Conservation (phyloP, 768 basidiomycete genomes). For the Mycena vitilis region DNA sequence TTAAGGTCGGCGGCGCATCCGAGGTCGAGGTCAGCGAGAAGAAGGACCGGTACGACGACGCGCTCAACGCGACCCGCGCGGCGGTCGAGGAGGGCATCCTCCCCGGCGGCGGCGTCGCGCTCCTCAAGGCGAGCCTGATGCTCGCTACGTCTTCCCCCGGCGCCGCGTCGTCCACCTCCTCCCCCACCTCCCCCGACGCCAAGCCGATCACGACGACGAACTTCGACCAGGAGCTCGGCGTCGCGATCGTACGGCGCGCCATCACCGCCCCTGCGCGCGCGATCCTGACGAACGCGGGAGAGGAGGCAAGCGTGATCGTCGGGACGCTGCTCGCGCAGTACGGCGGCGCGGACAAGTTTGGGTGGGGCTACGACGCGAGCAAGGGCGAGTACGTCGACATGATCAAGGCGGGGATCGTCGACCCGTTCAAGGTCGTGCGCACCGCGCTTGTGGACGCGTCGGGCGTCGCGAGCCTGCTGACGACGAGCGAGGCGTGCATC, state of each 20-base stretch:
- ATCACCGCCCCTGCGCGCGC: constrained; percentile 86
- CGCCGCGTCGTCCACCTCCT: constrained; percentile 57
- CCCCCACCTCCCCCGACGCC: constrained; percentile 65
- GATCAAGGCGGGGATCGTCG: constrained; percentile 94
- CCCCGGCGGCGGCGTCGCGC: constrained; percentile 94
- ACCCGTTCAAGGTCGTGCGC: constrained; percentile 95
- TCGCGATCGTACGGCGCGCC: constrained; percentile 91
- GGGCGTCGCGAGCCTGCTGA: constrained; percentile 93
- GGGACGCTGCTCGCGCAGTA: constrained; percentile 83
- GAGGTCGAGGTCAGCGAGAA: constrained; percentile 99
- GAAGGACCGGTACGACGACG: constrained; percentile 99
- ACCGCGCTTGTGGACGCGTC: constrained; percentile 93
- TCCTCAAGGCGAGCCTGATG: constrained; percentile 85
- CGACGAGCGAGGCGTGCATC: constrained; percentile 92
- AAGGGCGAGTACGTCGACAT: constrained; percentile 95
- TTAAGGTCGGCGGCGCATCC: constrained; percentile 93
- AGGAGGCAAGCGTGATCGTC: constrained; percentile 93
- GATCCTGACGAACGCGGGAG: constrained; percentile 94
- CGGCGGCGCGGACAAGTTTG: constrained; percentile 80
- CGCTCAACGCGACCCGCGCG: constrained; percentile 96
- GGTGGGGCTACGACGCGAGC: constrained; percentile 90
- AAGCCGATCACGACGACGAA: constrained; percentile 83
- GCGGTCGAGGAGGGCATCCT: constrained; percentile 99
- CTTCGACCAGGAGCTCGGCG: constrained; percentile 98
- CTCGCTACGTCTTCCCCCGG: constrained; percentile 69